phyloP scores from a whole-genome alignment of 2,329 filamentous ascomycete genomes.

The Pseudogymnoascus sp. region DNA sequence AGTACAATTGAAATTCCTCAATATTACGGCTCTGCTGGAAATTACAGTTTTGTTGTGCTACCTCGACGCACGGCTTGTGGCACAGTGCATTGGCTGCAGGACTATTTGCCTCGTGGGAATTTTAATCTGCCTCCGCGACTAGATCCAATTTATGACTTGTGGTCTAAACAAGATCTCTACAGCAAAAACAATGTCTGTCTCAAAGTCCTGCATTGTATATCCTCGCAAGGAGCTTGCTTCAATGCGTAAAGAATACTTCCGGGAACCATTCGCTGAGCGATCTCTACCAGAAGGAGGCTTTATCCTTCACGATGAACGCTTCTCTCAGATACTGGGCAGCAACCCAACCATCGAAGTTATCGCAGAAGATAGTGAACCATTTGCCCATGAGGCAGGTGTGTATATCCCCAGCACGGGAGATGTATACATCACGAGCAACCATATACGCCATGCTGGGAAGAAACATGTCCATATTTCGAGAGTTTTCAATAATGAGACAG shows the following conservation, averaged over 20 bases:
- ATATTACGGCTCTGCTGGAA: background rate
- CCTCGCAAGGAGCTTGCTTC: background rate
- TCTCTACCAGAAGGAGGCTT: constrained; percentile 5
- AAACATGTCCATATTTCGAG: constrained; percentile 16
- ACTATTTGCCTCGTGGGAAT: background rate
- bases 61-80: background rate
- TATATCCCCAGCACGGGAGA: constrained; percentile 27
- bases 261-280: background rate
- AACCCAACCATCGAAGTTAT: constrained; percentile 40
- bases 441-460: background rate
- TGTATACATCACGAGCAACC: constrained; percentile 18
- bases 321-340: constrained; percentile 41
- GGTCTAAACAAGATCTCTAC: background rate
- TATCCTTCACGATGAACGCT: constrained; percentile 41
- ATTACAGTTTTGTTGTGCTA: background rate
- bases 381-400: constrained; percentile 48
- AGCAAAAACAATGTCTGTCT: background rate
- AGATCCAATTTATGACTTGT: background rate
- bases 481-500: constrained; percentile 35
- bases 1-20: background rate
- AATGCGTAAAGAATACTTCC: background rate
- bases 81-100: constrained; percentile 44
- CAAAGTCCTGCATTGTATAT: background rate
- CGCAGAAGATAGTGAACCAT: constrained; percentile 24
- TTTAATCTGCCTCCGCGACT: background rate